Conservation (phyloP, 2,329 filamentous ascomycete species). For the Aaosphaeria pasadenensis region DNA sequence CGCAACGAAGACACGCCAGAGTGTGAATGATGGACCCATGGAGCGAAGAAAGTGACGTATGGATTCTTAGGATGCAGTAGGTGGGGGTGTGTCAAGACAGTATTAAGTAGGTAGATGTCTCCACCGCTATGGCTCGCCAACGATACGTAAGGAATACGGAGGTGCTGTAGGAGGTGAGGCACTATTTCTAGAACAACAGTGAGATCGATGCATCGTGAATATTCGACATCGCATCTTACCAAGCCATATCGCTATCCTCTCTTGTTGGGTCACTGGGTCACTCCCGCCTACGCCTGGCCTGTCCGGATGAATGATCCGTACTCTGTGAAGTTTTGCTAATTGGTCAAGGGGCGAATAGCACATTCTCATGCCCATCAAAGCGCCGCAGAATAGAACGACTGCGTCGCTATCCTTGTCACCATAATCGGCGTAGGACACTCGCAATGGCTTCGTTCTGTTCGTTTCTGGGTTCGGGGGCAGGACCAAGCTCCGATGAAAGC, state of each 20-base stretch:
- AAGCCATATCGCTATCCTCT: constrained; percentile 24
- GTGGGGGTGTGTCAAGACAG: constrained; percentile 21
- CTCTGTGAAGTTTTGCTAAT: constrained; percentile 20
- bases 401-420: constrained; percentile 24
- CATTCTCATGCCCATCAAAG: constrained; percentile 21
- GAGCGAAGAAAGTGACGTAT: constrained; percentile 29
- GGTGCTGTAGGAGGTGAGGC: constrained; percentile 23
- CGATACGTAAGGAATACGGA: constrained; percentile 27
- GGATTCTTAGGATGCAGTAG: constrained; percentile 23
- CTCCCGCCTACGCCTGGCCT: constrained; percentile 27
- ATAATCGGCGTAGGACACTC: constrained; percentile 28
- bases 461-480: constrained; percentile 20
- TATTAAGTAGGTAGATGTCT: constrained; percentile 27
- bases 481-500: constrained; percentile 22
- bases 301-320: constrained; percentile 29
- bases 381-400: constrained; percentile 29
- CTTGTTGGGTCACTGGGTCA: constrained; percentile 18
- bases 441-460: constrained; percentile 9
- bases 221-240: constrained; percentile 7
- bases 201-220: constrained; percentile 1
- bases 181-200: constrained; percentile 20
- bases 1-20: constrained; percentile 16
- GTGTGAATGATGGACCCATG: constrained; percentile 29
- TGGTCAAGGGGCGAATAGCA: constrained; percentile 24
- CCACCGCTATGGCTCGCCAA: constrained; percentile 32